These are phyloP conservation scores for Penicillium goetzii DNA, from an alignment of 495 filamentous ascomycete species.

Conservation along the genomic window DNA sequence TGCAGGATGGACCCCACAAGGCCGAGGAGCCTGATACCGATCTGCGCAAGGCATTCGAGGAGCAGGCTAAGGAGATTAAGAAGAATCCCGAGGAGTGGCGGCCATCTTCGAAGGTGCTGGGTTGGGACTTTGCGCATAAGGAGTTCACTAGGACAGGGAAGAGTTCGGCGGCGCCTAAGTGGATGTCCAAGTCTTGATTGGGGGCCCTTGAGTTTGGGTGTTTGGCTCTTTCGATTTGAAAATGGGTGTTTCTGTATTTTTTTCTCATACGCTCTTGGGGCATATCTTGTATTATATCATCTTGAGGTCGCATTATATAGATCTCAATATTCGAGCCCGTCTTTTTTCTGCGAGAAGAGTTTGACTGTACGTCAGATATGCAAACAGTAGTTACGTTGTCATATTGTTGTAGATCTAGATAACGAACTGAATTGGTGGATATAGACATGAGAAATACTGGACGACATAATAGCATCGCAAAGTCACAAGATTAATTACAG, in stretches of 20 bases:
- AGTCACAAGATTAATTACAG: constrained; percentile 19
- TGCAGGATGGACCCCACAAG: constrained; percentile 31
- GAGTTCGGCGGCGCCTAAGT: constrained; percentile 7
- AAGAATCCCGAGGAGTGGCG: constrained; percentile 43
- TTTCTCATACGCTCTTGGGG: constrained; percentile 4
- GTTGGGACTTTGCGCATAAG: constrained; percentile 33
- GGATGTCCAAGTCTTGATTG: constrained; percentile 16
- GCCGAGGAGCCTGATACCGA: constrained; percentile 36
- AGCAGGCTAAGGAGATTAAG: constrained; percentile 64
- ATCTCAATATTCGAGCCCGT: constrained; percentile 10
- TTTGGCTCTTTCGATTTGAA: constrained; percentile 12
- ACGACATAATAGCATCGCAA: constrained; percentile 15
- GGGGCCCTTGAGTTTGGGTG: not conserved
- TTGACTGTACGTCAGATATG: not conserved
- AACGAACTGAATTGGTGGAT: constrained; percentile 17
- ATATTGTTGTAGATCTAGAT: not conserved
- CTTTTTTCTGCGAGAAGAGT: not conserved
- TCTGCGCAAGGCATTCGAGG: constrained; percentile 38
- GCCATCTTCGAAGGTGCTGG: constrained; percentile 53
- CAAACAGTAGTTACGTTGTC: not conserved
- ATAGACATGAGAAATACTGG: constrained; percentile 17
- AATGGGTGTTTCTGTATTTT: constrained; percentile 16
- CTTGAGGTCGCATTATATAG: constrained; percentile 11
- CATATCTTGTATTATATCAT: constrained; percentile 20
- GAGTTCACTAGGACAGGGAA: constrained; percentile 16